Evolutionary conservation across 1,284 basidiomycete species (phyloP).

Genomic region (Malassezia yamatoensis): DNA sequence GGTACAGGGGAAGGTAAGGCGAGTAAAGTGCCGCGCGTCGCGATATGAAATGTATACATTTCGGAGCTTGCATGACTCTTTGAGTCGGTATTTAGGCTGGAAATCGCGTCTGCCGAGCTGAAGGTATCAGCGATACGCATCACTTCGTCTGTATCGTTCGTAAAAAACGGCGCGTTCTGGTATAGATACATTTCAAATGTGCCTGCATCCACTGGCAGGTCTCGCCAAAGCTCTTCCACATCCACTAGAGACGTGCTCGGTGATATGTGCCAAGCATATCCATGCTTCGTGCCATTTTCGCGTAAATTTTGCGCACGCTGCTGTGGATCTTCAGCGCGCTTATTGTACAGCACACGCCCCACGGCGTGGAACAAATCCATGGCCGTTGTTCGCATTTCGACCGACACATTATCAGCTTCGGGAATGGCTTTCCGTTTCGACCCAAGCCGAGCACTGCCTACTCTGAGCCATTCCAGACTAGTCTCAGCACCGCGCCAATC

Average conservation of each 20-base stretch:
- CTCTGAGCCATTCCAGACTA: background rate
- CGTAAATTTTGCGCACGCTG: background rate
- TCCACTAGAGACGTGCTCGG: slow-evolving; percentile 4
- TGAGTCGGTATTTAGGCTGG: slow-evolving; percentile 55
- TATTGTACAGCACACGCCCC: slow-evolving; percentile 89
- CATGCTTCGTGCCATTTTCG: background rate
- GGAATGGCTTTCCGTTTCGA: background rate
- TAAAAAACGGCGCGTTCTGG: slow-evolving; percentile 81
- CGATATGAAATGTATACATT: slow-evolving; percentile 65
- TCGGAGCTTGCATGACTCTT: slow-evolving; percentile 41
- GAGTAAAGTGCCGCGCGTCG: slow-evolving; percentile 67
- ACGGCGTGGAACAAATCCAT: slow-evolving; percentile 82
- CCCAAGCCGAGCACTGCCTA: background rate
- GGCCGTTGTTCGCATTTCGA: slow-evolving; percentile 61
- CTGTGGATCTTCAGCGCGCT: slow-evolving; percentile 56
- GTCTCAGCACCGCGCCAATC: slow-evolving; percentile 88
- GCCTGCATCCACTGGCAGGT: slow-evolving; percentile 80
- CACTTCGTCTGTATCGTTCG: slow-evolving; percentile 65
- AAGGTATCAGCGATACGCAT: slow-evolving; percentile 64
- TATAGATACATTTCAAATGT: slow-evolving; percentile 81
- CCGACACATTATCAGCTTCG: background rate
- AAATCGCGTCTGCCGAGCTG: slow-evolving; percentile 64
- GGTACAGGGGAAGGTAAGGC: slow-evolving; percentile 74
- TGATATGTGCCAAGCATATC: background rate
- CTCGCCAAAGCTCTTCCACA: slow-evolving; percentile 57